Percentiles rank a stretch among this genome's conserved stretches.
Conservation (phyloP, 192 early-diverging fungal genomes). For the Coemansia erecta region DNA sequence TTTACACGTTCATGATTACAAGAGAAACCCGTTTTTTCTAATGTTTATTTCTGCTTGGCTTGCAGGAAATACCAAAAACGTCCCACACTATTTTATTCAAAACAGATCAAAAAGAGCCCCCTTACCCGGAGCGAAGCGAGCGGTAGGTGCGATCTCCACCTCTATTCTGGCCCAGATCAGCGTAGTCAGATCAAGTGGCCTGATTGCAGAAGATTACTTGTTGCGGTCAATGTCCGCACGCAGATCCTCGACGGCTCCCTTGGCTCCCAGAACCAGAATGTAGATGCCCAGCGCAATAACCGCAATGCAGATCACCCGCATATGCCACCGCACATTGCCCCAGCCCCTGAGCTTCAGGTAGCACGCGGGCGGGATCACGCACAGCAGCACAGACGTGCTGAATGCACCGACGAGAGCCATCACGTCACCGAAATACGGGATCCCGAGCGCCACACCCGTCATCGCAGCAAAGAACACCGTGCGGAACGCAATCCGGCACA, state of each 20-base stretch:
- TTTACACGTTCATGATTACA: too few relatives aligned
- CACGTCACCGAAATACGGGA: constrained; percentile 79
- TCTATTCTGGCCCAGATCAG: not conserved
- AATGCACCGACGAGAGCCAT: constrained; percentile 75
- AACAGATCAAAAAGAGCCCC: too few relatives aligned
- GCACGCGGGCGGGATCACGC: constrained; percentile 71
- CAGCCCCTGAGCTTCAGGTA: constrained; percentile 69
- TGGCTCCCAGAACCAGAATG: constrained; percentile 31
- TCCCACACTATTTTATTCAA: too few relatives aligned
- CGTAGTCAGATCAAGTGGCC: not conserved
- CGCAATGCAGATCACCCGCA: constrained; percentile 60
- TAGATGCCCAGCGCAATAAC: constrained; percentile 45
- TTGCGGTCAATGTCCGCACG: constrained; percentile 15
- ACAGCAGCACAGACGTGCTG: constrained; percentile 69
- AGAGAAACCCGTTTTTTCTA: too few relatives aligned
- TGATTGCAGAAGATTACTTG: constrained; percentile 7
- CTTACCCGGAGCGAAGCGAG: too few relatives aligned
- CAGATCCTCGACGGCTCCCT: constrained; percentile 38
- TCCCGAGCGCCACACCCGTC: constrained; percentile 58
- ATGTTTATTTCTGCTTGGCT: too few relatives aligned
- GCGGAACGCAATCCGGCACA: constrained; percentile 55
- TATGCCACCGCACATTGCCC: constrained; percentile 47
- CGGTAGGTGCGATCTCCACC: too few relatives aligned
- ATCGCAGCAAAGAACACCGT: constrained; percentile 56
- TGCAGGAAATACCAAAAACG: too few relatives aligned